Evolutionary conservation across 164 flowering plant species (phyloP).

Genomic region (Chimonanthus salicifolius): DNA sequence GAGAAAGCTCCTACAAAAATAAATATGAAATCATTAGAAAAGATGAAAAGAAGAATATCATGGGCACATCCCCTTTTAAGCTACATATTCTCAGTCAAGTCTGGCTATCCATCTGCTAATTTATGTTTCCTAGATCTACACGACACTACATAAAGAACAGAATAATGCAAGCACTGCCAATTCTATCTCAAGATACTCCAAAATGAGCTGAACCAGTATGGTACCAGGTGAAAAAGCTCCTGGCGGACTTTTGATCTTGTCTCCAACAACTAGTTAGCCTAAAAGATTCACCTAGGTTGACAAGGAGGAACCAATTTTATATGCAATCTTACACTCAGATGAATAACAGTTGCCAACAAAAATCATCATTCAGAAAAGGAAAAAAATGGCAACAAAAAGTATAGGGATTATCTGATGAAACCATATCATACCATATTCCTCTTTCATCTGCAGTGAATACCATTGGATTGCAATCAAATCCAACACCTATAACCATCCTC

Average conservation of each 20-base stretch:
- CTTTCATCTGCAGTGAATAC: constrained; percentile 85
- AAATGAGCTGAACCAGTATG: background rate
- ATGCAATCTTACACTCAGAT: background rate
- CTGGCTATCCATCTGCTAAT: background rate
- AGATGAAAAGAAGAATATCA: background rate
- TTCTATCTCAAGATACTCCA: background rate
- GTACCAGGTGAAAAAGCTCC: background rate
- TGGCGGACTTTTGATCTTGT: background rate
- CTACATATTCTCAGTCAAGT: background rate
- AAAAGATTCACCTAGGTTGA: background rate
- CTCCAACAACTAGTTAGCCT: background rate
- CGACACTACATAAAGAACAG: background rate
- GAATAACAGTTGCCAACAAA: background rate
- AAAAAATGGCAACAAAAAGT: too few relatives aligned
- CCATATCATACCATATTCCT: constrained; percentile 71
- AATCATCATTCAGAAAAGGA: background rate
- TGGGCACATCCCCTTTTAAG: background rate
- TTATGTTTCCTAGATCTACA: background rate
- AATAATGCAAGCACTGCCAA: background rate
- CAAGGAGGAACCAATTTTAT: background rate
- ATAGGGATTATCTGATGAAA: background rate
- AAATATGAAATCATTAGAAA: constrained; percentile 4
- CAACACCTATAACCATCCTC: constrained; percentile 86
- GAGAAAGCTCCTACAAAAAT: constrained; percentile 64
- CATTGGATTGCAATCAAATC: constrained; percentile 93